Conservation (phyloP, 2,329 filamentous ascomycete species). For the Trichoderma endophyticum region DNA sequence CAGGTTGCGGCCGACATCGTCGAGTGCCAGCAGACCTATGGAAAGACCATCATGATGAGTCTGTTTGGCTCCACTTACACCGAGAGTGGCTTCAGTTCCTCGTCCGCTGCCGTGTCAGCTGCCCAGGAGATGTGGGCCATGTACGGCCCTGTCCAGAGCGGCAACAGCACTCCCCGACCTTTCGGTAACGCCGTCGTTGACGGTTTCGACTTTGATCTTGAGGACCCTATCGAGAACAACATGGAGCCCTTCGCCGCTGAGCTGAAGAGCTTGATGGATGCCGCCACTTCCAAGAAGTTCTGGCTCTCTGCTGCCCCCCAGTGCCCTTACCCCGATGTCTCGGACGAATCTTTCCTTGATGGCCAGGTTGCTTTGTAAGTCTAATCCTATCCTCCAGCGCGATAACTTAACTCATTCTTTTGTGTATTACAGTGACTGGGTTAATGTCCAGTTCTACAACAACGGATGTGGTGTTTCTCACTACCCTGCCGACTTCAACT, state of each 20-base stretch:
- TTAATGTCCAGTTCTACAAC: conserved; percentile 67
- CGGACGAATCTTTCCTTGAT: conserved; percentile 55
- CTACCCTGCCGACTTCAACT: conserved; percentile 51
- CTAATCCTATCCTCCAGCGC: too few species aligned
- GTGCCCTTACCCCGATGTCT: conserved; percentile 62
- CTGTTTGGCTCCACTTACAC: conserved; percentile 64
- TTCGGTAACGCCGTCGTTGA: conserved; percentile 65
- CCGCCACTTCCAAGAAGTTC: conserved; percentile 52
- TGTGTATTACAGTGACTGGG: conserved; percentile 41
- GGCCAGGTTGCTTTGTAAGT: conserved; percentile 44
- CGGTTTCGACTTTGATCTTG: conserved; percentile 76
- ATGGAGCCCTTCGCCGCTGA: conserved; percentile 58
- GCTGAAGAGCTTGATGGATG: conserved; percentile 55
- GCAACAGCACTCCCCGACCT: conserved; percentile 53
- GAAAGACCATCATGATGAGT: conserved; percentile 69
- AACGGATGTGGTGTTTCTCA: conserved; percentile 59
- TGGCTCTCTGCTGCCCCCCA: conserved; percentile 66
- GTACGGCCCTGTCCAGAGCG: conserved; percentile 57
- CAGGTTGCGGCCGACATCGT: conserved; percentile 57
- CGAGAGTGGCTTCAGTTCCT: conserved; percentile 61
- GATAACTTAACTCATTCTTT: too few species aligned
- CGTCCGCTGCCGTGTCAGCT: conserved; percentile 48
- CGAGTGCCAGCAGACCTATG: conserved; percentile 54
- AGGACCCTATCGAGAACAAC: conserved; percentile 53
- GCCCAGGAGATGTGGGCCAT: conserved; percentile 66